phyloP scores from a whole-genome alignment of 2,329 filamentous ascomycete genomes.

The Fusarium sp. region DNA sequence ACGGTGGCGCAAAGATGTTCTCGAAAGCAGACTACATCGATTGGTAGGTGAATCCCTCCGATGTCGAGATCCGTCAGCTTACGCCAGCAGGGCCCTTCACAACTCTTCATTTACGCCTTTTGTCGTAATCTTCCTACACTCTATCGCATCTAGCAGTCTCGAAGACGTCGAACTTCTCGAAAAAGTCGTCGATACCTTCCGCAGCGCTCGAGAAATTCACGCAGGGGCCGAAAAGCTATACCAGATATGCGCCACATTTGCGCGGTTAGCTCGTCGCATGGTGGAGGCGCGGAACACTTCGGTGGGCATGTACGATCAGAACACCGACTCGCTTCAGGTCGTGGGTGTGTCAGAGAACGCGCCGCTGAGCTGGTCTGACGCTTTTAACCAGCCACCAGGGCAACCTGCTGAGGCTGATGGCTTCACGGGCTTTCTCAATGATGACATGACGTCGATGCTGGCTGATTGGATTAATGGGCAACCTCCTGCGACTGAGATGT shows the following conservation, averaged over 20 bases:
- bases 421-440: conserved; percentile 19
- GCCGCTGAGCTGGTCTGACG: conserved; percentile 20
- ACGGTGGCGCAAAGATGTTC: conserved; percentile 18
- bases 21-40: conserved; percentile 40
- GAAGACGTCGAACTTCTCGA: conserved; percentile 27
- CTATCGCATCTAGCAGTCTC: conserved; percentile 27
- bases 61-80: background rate
- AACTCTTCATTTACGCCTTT: conserved; percentile 43
- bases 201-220: conserved; percentile 23
- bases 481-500: conserved; percentile 32
- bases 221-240: conserved; percentile 36
- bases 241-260: conserved; percentile 37
- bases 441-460: conserved; percentile 40
- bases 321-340: conserved; percentile 32
- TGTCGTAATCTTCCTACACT: conserved; percentile 40
- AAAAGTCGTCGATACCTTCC: conserved; percentile 35
- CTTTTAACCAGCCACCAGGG: background rate
- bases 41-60: conserved; percentile 20
- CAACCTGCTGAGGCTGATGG: conserved; percentile 1
- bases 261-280: conserved; percentile 30
- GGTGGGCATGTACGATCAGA: conserved; percentile 38
- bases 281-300: conserved; percentile 39
- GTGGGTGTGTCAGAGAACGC: conserved; percentile 26
- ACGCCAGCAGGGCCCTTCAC: conserved; percentile 38
- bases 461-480: conserved; percentile 42